Evolutionary conservation across 495 filamentous ascomycete genomes (phyloP).

Genomic region (Neurospora sp.): DNA sequence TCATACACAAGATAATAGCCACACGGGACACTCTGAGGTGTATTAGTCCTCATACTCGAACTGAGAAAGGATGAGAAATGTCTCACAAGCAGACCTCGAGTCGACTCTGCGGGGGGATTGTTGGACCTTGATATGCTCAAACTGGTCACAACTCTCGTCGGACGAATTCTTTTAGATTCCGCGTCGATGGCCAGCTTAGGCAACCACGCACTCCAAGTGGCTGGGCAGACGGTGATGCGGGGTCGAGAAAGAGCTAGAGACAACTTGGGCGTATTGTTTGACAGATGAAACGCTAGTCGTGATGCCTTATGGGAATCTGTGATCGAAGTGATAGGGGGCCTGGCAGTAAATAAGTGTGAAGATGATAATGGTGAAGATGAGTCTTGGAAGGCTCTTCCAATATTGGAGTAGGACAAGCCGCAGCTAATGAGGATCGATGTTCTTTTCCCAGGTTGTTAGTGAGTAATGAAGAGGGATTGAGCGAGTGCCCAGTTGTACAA

Average conservation of each 20-base stretch:
- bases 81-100: neutral
- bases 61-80: neutral
- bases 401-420: neutral
- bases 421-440: neutral
- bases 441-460: neutral
- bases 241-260: neutral
- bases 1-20: neutral
- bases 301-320: neutral
- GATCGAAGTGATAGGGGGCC: neutral
- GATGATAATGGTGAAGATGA: neutral
- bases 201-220: neutral
- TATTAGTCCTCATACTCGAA: neutral
- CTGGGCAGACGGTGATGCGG: neutral
- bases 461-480: neutral
- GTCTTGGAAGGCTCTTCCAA: neutral
- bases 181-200: neutral
- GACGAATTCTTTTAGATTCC: neutral
- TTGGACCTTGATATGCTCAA: neutral
- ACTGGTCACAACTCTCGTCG: neutral
- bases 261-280: neutral
- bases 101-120: neutral
- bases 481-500: neutral
- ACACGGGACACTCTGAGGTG: neutral
- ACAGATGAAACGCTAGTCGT: neutral
- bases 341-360: neutral